Evolutionary conservation across 1,284 basidiomycete species (phyloP).

Genomic region (Ceratobasidium sp.): DNA sequence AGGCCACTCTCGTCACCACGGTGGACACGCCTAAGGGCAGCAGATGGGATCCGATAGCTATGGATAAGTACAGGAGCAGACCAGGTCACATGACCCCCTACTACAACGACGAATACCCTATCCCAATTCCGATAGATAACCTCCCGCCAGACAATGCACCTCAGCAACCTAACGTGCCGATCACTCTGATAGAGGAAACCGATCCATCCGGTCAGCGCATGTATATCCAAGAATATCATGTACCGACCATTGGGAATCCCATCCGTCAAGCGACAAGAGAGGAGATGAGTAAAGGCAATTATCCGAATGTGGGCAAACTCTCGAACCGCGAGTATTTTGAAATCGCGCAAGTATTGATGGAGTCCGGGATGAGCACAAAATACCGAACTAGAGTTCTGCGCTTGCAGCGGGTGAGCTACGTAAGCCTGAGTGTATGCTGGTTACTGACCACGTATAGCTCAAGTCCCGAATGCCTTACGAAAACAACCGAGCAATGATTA

Average conservation of each 20-base stretch:
- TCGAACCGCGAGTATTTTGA: not conserved
- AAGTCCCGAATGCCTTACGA: not conserved
- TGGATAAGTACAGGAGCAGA: too few relatives aligned
- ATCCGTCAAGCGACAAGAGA: not conserved
- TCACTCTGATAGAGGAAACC: too few relatives aligned
- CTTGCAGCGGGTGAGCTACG: not conserved
- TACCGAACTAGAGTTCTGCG: not conserved
- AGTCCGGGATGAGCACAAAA: not conserved
- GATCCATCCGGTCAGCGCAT: not conserved
- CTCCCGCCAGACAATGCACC: too few relatives aligned
- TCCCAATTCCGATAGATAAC: too few relatives aligned
- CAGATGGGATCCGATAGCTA: too few relatives aligned
- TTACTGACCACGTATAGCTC: not conserved
- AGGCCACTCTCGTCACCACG: too few relatives aligned
- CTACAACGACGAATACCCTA: too few relatives aligned
- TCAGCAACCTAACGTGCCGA: too few relatives aligned
- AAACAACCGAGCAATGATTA: not conserved
- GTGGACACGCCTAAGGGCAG: too few relatives aligned
- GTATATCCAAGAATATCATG: conserved; percentile 4
- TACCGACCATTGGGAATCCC: not conserved
- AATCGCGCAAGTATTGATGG: not conserved
- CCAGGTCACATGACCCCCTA: too few relatives aligned
- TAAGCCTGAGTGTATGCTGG: not conserved
- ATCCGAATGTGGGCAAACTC: not conserved
- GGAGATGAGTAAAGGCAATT: not conserved